Evolutionary conservation across 148 eudicot species (phyloP).

Genomic region (Vaccinium myrtillus): DNA sequence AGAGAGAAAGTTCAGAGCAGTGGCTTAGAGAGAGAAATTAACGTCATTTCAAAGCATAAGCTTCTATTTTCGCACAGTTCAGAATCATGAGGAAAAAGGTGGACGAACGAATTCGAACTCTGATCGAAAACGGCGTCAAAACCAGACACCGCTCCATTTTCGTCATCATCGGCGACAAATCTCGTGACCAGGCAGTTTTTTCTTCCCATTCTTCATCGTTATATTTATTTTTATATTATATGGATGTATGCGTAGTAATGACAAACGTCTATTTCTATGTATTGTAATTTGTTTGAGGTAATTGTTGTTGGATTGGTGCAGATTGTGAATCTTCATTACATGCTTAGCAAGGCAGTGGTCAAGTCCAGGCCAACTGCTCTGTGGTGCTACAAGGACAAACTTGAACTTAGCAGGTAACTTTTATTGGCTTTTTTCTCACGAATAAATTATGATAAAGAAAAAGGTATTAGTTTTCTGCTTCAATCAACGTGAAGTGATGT

Average conservation of each 20-base stretch:
- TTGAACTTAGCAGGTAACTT: constrained; percentile 77
- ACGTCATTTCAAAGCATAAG: neutral
- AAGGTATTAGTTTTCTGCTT: neutral
- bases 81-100: constrained; percentile 78
- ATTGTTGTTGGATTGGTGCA: constrained; percentile 24
- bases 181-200: constrained; percentile 63
- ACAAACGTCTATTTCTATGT: neutral
- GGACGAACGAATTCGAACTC: constrained; percentile 81
- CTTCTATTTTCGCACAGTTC: neutral
- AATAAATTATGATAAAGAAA: neutral
- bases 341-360: constrained; percentile 60
- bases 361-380: constrained; percentile 75
- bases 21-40: neutral
- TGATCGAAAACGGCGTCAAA: constrained; percentile 93
- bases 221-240: neutral
- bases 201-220: neutral
- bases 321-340: constrained; percentile 85
- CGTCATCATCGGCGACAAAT: constrained; percentile 84
- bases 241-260: neutral
- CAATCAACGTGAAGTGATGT: neutral
- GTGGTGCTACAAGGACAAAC: constrained; percentile 90
- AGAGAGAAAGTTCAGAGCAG: neutral
- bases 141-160: constrained; percentile 81
- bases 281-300: neutral
- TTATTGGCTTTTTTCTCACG: neutral